Evolutionary conservation across 805 yeast species (phyloP).

Genomic region (Candida silvatica): DNA sequence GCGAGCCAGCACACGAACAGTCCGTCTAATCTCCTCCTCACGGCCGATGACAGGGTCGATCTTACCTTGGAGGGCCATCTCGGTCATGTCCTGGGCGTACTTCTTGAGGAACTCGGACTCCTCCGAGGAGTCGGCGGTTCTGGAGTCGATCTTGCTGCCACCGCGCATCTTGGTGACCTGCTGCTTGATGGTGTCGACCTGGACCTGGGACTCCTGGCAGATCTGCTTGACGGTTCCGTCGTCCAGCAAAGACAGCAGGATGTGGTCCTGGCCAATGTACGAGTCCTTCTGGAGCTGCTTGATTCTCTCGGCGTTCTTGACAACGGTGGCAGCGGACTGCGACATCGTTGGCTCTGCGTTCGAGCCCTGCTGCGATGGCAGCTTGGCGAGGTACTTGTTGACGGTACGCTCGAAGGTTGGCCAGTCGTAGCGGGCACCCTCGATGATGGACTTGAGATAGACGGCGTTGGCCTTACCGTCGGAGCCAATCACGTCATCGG

Average conservation of each 20-base stretch:
- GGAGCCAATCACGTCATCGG: slow-evolving; percentile 35
- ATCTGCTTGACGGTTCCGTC: slow-evolving; percentile 63
- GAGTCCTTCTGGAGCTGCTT: slow-evolving; percentile 84
- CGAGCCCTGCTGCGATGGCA: slow-evolving; percentile 86
- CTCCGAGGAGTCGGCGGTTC: slow-evolving; percentile 87
- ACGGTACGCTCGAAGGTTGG: slow-evolving; percentile 68
- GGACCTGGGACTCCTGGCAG: slow-evolving; percentile 64
- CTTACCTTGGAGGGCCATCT: slow-evolving; percentile 86
- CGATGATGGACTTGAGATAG: slow-evolving; percentile 74
- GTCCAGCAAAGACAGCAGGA: slow-evolving; percentile 75
- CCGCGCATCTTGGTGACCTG: slow-evolving; percentile 83
- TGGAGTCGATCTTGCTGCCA: slow-evolving; percentile 81
- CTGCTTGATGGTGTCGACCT: slow-evolving; percentile 61
- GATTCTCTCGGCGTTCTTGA: slow-evolving; percentile 68
- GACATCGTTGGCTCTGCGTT: slow-evolving; percentile 75
- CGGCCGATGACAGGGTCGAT: slow-evolving; percentile 98
- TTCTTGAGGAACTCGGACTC: slow-evolving; percentile 77
- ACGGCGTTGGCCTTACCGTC: slow-evolving; percentile 38
- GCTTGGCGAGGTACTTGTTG: slow-evolving; percentile 71
- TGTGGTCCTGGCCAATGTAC: slow-evolving; percentile 90
- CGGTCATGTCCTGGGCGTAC: slow-evolving; percentile 91
- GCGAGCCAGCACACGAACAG: slow-evolving; percentile 92
- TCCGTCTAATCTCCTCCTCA: slow-evolving; percentile 95
- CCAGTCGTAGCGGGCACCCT: slow-evolving; percentile 87
- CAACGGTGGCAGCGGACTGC: slow-evolving; percentile 65